Conservation (phyloP, 2,329 filamentous ascomycete species). For the Aspergillus flavus region DNA sequence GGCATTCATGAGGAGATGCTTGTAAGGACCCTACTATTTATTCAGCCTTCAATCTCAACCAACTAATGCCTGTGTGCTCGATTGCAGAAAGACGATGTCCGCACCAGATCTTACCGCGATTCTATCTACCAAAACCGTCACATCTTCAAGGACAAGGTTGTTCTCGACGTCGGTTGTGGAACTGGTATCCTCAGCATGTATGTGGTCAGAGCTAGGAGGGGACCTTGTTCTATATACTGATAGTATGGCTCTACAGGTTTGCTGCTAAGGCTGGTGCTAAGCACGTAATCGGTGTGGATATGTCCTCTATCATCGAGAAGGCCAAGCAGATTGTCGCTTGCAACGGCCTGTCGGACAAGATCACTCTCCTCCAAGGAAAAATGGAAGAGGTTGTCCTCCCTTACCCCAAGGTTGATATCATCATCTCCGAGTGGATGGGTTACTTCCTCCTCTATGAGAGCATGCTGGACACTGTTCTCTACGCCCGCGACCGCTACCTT, state of each 20-base stretch:
- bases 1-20: constrained; percentile 98
- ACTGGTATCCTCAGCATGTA: constrained; percentile 99
- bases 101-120: constrained; percentile 95
- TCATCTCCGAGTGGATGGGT: constrained; percentile 99
- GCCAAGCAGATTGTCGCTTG: constrained; percentile 89
- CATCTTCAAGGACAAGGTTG: constrained; percentile 86
- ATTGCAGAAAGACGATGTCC: constrained; percentile 92
- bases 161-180: constrained; percentile 96
- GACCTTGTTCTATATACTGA: constrained; percentile 18
- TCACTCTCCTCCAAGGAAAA: constrained; percentile 97
- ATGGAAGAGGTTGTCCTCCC: constrained; percentile 98
- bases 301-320: constrained; percentile 99
- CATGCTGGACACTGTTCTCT: constrained; percentile 98
- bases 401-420: constrained; percentile 96
- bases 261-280: constrained; percentile 94
- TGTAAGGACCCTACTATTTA: constrained; percentile 60
- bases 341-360: constrained; percentile 93
- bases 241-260: constrained; percentile 66
- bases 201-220: constrained; percentile 14
- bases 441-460: constrained; percentile 98
- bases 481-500: constrained; percentile 92
- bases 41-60: constrained; percentile 2
- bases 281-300: constrained; percentile 98
- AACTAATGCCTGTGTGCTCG: constrained; percentile 2
- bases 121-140: constrained; percentile 97